phyloP scores from a whole-genome alignment of 192 early-diverging fungal species.

The Backusella luteola region DNA sequence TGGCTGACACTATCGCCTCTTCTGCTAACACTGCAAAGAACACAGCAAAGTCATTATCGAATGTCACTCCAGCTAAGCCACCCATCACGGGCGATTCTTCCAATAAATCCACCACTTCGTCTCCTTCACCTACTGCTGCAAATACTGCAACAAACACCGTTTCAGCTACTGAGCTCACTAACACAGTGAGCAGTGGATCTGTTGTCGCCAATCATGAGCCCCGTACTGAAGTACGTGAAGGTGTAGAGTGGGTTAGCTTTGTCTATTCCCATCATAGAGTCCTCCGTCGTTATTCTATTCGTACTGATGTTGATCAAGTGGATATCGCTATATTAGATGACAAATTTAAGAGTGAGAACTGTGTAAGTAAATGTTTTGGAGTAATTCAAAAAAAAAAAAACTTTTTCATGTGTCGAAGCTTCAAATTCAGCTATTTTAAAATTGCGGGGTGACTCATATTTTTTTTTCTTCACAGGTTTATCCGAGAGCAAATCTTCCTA shows the following conservation, averaged over 20 bases:
- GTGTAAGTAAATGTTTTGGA: constrained; percentile 44
- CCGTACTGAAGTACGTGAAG: constrained; percentile 39
- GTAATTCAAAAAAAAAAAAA: constrained; percentile 7
- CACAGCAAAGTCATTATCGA: not conserved
- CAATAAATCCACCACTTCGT: not conserved
- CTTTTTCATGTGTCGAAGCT: not conserved
- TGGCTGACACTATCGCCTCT: not conserved
- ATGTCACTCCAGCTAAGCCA: constrained; percentile 9
- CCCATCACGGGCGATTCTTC: not conserved
- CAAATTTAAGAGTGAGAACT: constrained; percentile 72
- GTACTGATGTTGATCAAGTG: constrained; percentile 71
- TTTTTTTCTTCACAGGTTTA: constrained; percentile 46
- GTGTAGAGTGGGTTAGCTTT: constrained; percentile 69
- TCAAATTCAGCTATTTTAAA: not conserved
- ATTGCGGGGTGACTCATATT: not conserved
- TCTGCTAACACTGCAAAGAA: not conserved
- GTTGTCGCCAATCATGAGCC: constrained; percentile 32
- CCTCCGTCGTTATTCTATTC: constrained; percentile 58
- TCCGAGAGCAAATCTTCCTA: constrained; percentile 69
- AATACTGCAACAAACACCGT: not conserved
- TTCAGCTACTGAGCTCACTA: not conserved
- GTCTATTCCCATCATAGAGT: constrained; percentile 67
- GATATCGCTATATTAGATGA: constrained; percentile 41
- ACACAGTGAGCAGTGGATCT: constrained; percentile 11
- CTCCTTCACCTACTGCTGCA: not conserved